Base-by-base conservation (phyloP, 495 filamentous ascomycete species). In the Thozetella sp. region DNA sequence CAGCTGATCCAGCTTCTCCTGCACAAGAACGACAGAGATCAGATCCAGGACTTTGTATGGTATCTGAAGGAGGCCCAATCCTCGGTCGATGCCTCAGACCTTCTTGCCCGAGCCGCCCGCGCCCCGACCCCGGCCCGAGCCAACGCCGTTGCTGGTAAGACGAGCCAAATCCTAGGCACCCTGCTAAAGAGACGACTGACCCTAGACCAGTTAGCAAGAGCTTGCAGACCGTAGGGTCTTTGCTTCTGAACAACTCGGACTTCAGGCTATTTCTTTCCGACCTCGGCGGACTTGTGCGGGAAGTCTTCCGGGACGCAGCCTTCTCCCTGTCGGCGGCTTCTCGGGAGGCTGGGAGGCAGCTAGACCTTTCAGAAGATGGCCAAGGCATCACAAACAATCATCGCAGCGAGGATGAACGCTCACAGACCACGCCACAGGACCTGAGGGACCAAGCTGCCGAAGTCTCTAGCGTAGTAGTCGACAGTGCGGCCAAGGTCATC, bases 31-130 rank as follows among this genome's bases (percentile, higher is more conserved):
- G 72, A 77, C 58, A 64, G 84, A n/a, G 93, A 97, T 73, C 86
- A 95, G 66, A 81, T 97, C 43, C 94, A 98, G 72, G 91, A 97
- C 60, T 90, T 97, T 60, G 77, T 97, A 51, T 98, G 93, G 93
- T 93, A 85, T 65, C 72, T 96, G 54, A 74, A 88, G 55, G 90
- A 89, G 65, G 87, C 91, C 19, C 83, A 83, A 25, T 76, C 93
- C 25, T 82, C 83, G 11, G 65, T 97, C 1, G 90, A 97, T 68
- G 77, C 84, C 2, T 81, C 83, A 19, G 82, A 92, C 55, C 68
- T 96, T 13, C 82, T 83, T 1, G 75, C 81, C 34, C 80, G 83
- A 30, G 82, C 83, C 1, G 75, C 81, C 34, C 80, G 83, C 34
- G 92, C 89, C 2, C 75, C 79, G 54, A 82, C 83, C n/a, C 91